These are phyloP conservation scores for Piper betle DNA, from an alignment of 164 flowering plant species.

Conservation along the genomic window DNA sequence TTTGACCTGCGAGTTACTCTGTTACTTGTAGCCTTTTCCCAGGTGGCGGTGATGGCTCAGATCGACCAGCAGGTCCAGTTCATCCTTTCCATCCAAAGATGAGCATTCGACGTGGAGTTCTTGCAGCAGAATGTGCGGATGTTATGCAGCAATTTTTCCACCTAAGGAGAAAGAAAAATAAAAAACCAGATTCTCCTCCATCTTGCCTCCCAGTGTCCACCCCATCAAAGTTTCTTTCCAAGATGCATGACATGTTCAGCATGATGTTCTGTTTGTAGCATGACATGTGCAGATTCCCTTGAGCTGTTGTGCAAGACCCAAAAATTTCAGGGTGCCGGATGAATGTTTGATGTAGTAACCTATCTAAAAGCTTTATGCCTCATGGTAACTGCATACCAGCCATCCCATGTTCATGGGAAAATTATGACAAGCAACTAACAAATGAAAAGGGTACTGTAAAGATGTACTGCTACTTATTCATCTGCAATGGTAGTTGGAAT, in stretches of 20 bases:
- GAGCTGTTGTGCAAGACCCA: background rate
- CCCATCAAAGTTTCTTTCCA: constrained; percentile 47
- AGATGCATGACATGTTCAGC: constrained; percentile 54
- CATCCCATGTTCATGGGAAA: too few species aligned
- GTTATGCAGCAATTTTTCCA: constrained; percentile 83
- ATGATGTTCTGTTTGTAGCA: constrained; percentile 51
- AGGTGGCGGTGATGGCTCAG: constrained; percentile 30
- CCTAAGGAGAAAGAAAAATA: constrained; percentile 58
- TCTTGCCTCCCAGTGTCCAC: constrained; percentile 33
- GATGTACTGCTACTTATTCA: background rate
- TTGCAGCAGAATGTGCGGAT: constrained; percentile 72
- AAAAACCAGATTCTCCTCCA: constrained; percentile 29
- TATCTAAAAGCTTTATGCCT: background rate
- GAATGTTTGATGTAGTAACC: background rate
- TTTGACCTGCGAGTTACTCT: background rate
- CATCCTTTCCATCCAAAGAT: constrained; percentile 97
- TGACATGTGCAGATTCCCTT: background rate
- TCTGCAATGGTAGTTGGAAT: background rate
- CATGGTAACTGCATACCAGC: too few species aligned
- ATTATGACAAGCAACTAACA: background rate
- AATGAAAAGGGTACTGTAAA: background rate
- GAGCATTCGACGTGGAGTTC: constrained; percentile 51
- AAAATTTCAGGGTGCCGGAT: background rate
- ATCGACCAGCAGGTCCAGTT: constrained; percentile 39
- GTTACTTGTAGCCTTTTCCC: constrained; percentile 63